Conservation (phyloP, 2,329 filamentous ascomycete species). For the Ophiocordyceps sinensis region DNA sequence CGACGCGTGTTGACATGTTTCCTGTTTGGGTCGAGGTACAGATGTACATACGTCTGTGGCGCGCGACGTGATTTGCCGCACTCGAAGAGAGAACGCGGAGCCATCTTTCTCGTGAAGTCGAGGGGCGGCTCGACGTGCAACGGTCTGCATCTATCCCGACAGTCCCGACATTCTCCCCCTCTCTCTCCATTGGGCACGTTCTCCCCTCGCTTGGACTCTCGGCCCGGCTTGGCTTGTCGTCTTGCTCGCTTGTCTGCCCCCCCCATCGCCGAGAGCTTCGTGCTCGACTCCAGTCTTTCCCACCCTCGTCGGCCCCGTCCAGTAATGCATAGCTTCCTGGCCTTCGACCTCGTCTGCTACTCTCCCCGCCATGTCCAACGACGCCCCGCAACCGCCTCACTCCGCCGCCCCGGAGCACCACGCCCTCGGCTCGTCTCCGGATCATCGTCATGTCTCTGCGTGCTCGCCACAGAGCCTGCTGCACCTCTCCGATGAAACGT, state of each 20-base stretch:
- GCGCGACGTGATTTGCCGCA: slow-evolving; percentile 18
- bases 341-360: neutral
- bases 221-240: too few relatives aligned
- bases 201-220: neutral
- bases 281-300: neutral
- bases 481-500: slow-evolving; percentile 2
- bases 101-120: neutral
- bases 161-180: too few relatives aligned
- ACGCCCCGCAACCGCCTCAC: slow-evolving; percentile 8
- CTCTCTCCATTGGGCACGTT: slow-evolving; percentile 3
- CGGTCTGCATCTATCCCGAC: too few relatives aligned
- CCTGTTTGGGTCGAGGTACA: slow-evolving; percentile 14
- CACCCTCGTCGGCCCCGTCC: neutral
- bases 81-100: slow-evolving; percentile 10
- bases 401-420: slow-evolving; percentile 11
- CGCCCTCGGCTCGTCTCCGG: slow-evolving; percentile 7
- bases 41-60: slow-evolving; percentile 5
- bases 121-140: neutral
- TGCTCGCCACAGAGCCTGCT: slow-evolving; percentile 4
- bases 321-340: slow-evolving; percentile 1
- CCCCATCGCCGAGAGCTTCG: neutral
- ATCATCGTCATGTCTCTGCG: slow-evolving; percentile 10
- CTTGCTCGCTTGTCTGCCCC: too few relatives aligned
- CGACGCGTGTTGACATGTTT: slow-evolving; percentile 21
- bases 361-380: slow-evolving; percentile 11